Evolutionary conservation across 768 basidiomycete genomes (phyloP), one percentile per base, ranked within the genome.

Genomic region (Hypholoma sublateritium): DNA sequence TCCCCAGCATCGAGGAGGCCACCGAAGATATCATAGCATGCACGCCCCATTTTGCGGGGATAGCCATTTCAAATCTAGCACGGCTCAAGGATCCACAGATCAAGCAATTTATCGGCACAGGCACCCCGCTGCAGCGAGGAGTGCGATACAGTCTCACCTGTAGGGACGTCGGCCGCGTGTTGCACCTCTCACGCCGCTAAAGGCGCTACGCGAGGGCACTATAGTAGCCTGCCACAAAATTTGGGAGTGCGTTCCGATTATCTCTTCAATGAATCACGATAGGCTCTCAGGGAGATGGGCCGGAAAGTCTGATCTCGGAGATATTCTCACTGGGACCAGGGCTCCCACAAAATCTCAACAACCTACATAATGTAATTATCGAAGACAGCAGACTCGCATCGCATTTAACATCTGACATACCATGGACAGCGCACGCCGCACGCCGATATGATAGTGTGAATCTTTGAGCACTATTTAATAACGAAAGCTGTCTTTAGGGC

Each of bases 121-220:
- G 86, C n/a, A 82, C 81, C 7, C 67, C 69, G 25, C 70, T 94
- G 55, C 66, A 68, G 59, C 79, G 95, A 58, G 73, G 74, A 16
- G 78, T 78, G 37, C 74, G 95, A 67, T 85, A 90, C 52, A 96
- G 93, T 72, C 69, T 96, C 66, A 96, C 95, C 1, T 96, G 91
- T 68, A 80, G 94, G 51, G 89, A 90, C 65, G 89, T 95, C 2
- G 80, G 78, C 54, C 88, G 82, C 65, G 87, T 92, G 47, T 72
- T 73, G 8, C 22, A 22, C 8, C 46, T 63, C 41, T 52, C 46
- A 41, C 47, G 46, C 21, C 46, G 55, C 16, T 49, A 28, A 48
- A 25, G 17, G 14, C 17, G 24, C 22, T 22, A 22, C 28, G 11
- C 24, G 24, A 21, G 25, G 24, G 17, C 44, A 13, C 19, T 19